Evolutionary conservation across 1,139 yeast species (phyloP), one percentile per base, ranked within the genome.

Genomic region (Lizanozyma gosingica): DNA sequence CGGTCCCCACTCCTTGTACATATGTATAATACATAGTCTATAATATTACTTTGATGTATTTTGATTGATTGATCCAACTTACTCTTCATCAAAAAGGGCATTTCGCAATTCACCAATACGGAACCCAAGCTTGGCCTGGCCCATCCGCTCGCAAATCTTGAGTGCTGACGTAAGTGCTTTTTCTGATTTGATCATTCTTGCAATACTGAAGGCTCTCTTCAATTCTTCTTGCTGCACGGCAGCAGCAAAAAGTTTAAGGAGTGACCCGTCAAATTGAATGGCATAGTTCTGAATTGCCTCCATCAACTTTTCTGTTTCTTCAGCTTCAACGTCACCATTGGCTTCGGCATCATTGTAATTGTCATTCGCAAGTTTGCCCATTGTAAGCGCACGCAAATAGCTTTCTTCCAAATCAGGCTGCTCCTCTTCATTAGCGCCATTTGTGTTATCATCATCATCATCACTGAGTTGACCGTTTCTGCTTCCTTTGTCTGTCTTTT

Each of bases 91-190:
- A 37, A 58, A 40, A 29, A 56, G 60, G 36, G 62, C 71, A 52
- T 83, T 94, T 51, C 88, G 69, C 38, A 83, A 60, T 48, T 76
- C 76, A 43, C 76, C 78, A 43, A 90, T 80, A 54, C 76, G 78
- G 43, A 74, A 76, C 1, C 87, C 88, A 50, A 92, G 64, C 6
- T 71, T 66, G 34, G 72, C 62, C 55, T 81, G 70, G 41, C 83
- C 88, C 53, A 84, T 78, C 49, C 95, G 74, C 51, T 84, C 84
- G 1, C 95, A 86, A 43, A 92, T 84, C 60, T 83, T 83, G 17
- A 76, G 67, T 1, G 97, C 96, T 0, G 96, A 96, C 43, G 73
- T 74, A 46, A 90, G 64, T 4, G 95, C 95, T 49, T 83, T 79
- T 47, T 83, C 90, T 46, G 80, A 82, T 50, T 78, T 76, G 51